phyloP scores from a whole-genome alignment of 2,329 filamentous ascomycete species.

The Xylaria hypoxylon region DNA sequence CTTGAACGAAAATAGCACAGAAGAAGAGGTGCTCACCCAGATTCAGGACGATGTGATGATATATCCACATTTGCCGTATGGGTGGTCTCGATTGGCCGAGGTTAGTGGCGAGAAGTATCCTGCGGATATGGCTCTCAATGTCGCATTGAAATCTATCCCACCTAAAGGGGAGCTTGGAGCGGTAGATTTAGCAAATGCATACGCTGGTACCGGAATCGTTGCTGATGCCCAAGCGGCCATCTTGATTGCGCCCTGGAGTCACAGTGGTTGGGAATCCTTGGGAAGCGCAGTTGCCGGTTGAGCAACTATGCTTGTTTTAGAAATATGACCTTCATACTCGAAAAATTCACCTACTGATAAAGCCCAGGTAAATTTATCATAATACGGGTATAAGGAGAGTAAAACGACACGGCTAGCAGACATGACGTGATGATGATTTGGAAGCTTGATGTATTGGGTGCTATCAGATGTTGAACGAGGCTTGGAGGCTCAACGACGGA shows the following conservation, averaged over 20 bases:
- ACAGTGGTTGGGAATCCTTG: conserved; percentile 72
- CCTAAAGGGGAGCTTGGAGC: conserved; percentile 77
- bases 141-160: conserved; percentile 79
- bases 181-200: conserved; percentile 76
- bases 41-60: conserved; percentile 83
- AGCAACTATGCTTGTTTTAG: conserved; percentile 29
- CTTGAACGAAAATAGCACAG: conserved; percentile 61
- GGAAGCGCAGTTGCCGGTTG: conserved; percentile 52
- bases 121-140: conserved; percentile 83
- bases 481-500: neutral
- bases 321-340: neutral
- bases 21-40: conserved; percentile 69
- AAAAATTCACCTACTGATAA: conserved; percentile 6
- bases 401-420: neutral
- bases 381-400: neutral
- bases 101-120: conserved; percentile 64
- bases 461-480: neutral
- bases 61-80: conserved; percentile 79
- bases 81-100: conserved; percentile 81
- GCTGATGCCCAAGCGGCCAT: conserved; percentile 82
- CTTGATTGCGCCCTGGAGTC: conserved; percentile 83
- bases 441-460: neutral
- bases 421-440: neutral
- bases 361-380: neutral
- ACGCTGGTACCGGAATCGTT: conserved; percentile 76